Base-by-base conservation (phyloP, 208 protist species). In the Porcisia hertigi region DNA sequence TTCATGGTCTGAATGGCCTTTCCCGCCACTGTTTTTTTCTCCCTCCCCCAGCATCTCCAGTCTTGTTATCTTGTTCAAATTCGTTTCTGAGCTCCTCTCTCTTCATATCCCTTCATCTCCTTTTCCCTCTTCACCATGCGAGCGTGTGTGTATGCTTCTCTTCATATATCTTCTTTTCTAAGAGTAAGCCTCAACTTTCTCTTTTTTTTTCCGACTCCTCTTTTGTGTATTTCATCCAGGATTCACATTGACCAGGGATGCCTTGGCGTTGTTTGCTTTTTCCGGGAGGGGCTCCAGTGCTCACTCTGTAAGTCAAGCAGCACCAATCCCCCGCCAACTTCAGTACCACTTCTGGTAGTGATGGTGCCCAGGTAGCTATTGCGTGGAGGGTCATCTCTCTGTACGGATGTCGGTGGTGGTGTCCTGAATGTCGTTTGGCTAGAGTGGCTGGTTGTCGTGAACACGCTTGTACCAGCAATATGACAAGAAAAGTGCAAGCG, bases 141-240 rank as follows among this genome's bases (percentile, higher is more conserved):
- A 62, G 77, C 64, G 73, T 53, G 45, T 41, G 73, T 54, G 74
- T 47, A 77, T 59, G 34, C 47, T 9, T 30, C 55, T 20, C 57
- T 58, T 66, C 62, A 64, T 71, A 72, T 75, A 73, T 72, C 43
- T 1, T 34, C 16, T 54, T 69, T 7, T 23, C 53, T 73, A 25
- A 74, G 62, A 53, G 34, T 39, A 62, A 69, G 34, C 62, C 55
- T 66, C 66, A 69, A 66, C 73, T 82, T 77, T 69, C 6, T 1
- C 47, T 39, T 70, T 18, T 18, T 18, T 34, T 64, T 41, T 43
- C 30, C 14, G 30, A 18, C 62, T 63, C 23, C 3, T 4, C 4
- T 57, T 30, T 73, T 16, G n/a, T 23, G 20, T 60, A 30, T 30
- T 52, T 36, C 20, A 16, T 55, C 3, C 47, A 43, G 2, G 53